Evolutionary conservation across 495 filamentous ascomycete species (phyloP).

Genomic region (Penicillium arizonense): DNA sequence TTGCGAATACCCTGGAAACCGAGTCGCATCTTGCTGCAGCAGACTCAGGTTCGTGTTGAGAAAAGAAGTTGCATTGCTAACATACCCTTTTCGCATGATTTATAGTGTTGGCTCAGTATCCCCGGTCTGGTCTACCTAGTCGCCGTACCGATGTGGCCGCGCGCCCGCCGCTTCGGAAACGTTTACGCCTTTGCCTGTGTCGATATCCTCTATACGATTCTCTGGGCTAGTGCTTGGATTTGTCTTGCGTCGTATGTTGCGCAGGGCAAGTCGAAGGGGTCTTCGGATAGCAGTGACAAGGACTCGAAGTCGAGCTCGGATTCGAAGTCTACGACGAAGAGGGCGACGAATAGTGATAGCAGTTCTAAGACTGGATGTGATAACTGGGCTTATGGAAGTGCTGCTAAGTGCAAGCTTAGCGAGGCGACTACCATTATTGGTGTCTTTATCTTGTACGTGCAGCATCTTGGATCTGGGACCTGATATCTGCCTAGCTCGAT

Average conservation of each 20-base stretch:
- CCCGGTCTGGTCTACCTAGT: constrained; percentile 81
- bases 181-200: constrained; percentile 77
- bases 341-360: constrained; percentile 8
- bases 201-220: constrained; percentile 68
- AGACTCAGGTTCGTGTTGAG: no score
- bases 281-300: constrained; percentile 8
- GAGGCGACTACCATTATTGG: constrained; percentile 76
- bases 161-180: constrained; percentile 74
- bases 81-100: background rate
- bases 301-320: constrained; percentile 9
- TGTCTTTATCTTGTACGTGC: constrained; percentile 74
- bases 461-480: background rate
- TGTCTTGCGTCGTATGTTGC: constrained; percentile 70
- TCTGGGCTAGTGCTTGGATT: constrained; percentile 86
- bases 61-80: constrained; percentile 11
- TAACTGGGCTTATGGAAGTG: constrained; percentile 53
- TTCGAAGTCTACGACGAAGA: constrained; percentile 22
- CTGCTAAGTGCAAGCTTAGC: constrained; percentile 66
- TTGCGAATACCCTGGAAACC: background rate
- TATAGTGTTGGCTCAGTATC: constrained; percentile 80
- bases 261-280: constrained; percentile 29
- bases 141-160: constrained; percentile 80
- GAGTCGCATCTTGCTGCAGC: no score
- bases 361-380: constrained; percentile 39
- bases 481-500: no score